Conservation (phyloP, 2,329 filamentous ascomycete species). For the Fusarium vanettenii region DNA sequence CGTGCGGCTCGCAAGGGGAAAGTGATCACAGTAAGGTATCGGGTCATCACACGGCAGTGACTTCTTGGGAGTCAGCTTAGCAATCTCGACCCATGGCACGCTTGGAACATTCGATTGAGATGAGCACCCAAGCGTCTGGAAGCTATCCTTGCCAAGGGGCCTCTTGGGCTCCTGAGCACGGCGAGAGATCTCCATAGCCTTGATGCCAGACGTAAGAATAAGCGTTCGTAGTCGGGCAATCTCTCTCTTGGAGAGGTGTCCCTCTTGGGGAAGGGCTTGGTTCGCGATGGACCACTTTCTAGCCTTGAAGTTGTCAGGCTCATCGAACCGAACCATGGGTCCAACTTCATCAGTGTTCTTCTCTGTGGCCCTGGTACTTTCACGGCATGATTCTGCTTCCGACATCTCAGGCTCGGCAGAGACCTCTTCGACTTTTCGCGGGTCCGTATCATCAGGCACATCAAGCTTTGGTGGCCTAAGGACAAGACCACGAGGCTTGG, state of each 20-base stretch:
- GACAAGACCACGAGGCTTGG: slow-evolving; percentile 58
- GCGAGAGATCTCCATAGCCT: slow-evolving; percentile 82
- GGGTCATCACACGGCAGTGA: slow-evolving; percentile 48
- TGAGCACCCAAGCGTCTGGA: slow-evolving; percentile 35
- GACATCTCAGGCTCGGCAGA: slow-evolving; percentile 51
- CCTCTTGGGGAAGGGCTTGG: slow-evolving; percentile 51
- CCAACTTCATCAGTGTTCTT: slow-evolving; percentile 51
- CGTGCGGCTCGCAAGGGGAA: slow-evolving; percentile 64
- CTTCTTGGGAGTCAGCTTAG: slow-evolving; percentile 53
- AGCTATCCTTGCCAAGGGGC: slow-evolving; percentile 44
- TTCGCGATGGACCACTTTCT: slow-evolving; percentile 66
- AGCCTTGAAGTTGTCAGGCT: slow-evolving; percentile 40
- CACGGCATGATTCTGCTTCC: slow-evolving; percentile 52
- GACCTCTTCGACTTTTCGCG: slow-evolving; percentile 38
- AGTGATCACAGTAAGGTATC: slow-evolving; percentile 58
- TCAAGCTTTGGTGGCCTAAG: slow-evolving; percentile 64
- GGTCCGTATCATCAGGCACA: slow-evolving; percentile 54
- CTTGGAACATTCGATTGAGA: slow-evolving; percentile 33
- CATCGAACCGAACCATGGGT: slow-evolving; percentile 41
- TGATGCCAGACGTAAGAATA: slow-evolving; percentile 87
- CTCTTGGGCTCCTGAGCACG: slow-evolving; percentile 66
- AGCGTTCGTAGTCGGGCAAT: slow-evolving; percentile 82
- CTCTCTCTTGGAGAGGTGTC: slow-evolving; percentile 72
- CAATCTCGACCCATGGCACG: slow-evolving; percentile 57
- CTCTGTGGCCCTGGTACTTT: slow-evolving; percentile 46